Percentiles rank a stretch among this genome's conserved stretches.
Evolutionary conservation across 495 filamentous ascomycete genomes (phyloP).

Genomic region (Corynascus novoguineensis): DNA sequence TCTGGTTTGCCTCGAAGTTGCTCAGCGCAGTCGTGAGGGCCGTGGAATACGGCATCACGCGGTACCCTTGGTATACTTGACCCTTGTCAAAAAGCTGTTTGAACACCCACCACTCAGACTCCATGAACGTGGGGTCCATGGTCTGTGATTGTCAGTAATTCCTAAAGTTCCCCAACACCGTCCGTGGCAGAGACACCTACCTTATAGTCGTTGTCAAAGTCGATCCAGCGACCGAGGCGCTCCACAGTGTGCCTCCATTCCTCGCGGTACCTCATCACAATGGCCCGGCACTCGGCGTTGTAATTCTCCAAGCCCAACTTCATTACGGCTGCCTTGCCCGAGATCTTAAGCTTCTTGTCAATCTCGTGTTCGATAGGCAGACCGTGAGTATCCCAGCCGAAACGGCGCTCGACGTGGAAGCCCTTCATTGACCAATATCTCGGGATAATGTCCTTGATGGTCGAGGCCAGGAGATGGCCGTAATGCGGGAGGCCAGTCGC

Average conservation of each 20-base stretch:
- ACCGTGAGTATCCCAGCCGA: conserved; percentile 88
- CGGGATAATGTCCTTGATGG: conserved; percentile 96
- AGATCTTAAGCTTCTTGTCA: conserved; percentile 92
- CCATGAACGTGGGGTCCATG: conserved; percentile 94
- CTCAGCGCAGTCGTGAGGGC: conserved; percentile 83
- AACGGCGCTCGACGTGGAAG: conserved; percentile 68
- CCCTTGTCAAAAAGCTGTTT: conserved; percentile 87
- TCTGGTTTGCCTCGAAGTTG: conserved; percentile 91
- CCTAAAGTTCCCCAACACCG: background rate
- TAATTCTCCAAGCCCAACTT: conserved; percentile 85
- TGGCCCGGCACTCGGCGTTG: conserved; percentile 86
- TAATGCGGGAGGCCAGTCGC: conserved; percentile 78
- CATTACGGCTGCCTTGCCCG: conserved; percentile 80
- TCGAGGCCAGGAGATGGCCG: conserved; percentile 90
- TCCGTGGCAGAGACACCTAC: conserved; percentile 33
- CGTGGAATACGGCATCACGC: conserved; percentile 93
- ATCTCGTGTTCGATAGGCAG: conserved; percentile 97
- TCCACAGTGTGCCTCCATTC: conserved; percentile 93
- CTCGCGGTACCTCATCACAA: conserved; percentile 86
- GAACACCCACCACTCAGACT: conserved; percentile 95
- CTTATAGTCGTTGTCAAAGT: conserved; percentile 99
- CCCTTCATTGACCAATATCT: conserved; percentile 98
- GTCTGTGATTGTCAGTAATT: conserved; percentile 48
- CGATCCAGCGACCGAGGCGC: conserved; percentile 90
- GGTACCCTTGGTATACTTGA: conserved; percentile 79